Conservation (phyloP, 83 land plant genomes). For the Picea mariana region DNA sequence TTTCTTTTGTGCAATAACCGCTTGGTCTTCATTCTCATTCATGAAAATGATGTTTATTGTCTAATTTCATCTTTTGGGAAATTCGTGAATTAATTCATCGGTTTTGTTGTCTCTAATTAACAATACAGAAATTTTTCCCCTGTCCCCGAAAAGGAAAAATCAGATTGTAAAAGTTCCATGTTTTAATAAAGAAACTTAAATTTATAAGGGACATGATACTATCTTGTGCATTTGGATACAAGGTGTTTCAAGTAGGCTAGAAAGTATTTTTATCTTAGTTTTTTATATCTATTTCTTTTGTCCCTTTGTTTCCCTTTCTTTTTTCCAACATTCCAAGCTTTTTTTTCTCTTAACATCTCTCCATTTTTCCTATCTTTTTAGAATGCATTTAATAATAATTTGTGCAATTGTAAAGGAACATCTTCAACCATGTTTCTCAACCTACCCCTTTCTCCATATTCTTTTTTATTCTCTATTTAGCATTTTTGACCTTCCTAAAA, state of each 20-base stretch:
- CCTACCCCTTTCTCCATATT: neutral
- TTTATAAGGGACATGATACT: too few relatives aligned
- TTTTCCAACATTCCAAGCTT: neutral
- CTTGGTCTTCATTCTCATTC: too few relatives aligned
- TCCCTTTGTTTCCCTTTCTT: neutral
- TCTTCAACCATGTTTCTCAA: neutral
- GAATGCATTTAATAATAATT: neutral
- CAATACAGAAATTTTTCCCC: neutral
- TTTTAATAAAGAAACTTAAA: too few relatives aligned
- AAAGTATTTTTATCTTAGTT: neutral
- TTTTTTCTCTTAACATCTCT: neutral
- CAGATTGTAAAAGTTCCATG: neutral
- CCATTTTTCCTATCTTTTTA: neutral
- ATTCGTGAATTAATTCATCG: neutral
- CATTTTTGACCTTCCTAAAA: neutral
- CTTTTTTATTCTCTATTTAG: neutral
- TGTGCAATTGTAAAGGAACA: neutral
- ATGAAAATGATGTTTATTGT: too few relatives aligned
- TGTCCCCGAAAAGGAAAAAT: neutral
- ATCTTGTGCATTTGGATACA: too few relatives aligned
- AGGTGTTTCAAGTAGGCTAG: neutral
- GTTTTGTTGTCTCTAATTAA: neutral
- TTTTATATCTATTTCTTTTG: neutral
- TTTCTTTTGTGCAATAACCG: too few relatives aligned
- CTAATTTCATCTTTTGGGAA: too few relatives aligned